Base-by-base conservation (phyloP, 2,329 filamentous ascomycete species). In the Talaromyces rugulosus region DNA sequence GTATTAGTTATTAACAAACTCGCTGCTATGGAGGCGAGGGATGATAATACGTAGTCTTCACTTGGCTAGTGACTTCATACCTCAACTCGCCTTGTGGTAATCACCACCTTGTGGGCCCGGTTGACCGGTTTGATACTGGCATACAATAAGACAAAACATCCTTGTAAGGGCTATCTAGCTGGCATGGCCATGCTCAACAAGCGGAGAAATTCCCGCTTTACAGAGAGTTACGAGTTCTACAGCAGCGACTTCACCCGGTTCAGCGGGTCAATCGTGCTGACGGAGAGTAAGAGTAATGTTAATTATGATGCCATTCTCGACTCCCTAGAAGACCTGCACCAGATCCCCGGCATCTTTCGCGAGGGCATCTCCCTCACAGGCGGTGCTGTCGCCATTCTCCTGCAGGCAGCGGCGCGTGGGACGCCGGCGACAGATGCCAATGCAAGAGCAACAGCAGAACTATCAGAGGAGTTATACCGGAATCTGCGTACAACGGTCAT, bases 281-380 rank as follows among this genome's bases (percentile, higher is more conserved):
- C 60, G 1, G 61, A 62, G 31, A 53, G 16, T 16, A 53, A 31
- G 50, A 30, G 44, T 31, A 23, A 30, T 53, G 27, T 23, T 27
- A 31, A 53, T 16, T 53, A 53, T 31, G 56, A 56, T 42, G 66
- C 67, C 40, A 67, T 67, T 27, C 66, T 73, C 2, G 67, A 73
- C 28, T 68, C 68, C 40, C 70, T 75, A 8, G 70, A 73, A 11
- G 67, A 73, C 31, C 66, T 75, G 42, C 69, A 74, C 51, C 69
- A 74, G 36, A 68, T 75, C 5, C 74, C 74, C 7, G 71, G 74
- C 30, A 75, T 75, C 34, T 69, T 75, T 1, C 68, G 69, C 56
- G 73, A 75, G 58, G 74, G 74, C 3, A 74, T 75, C 30, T 60
- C 75, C 52, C 72, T 75, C 55, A 70, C 72, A 0, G 74, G 72